Conservation (phyloP, 257 asterid genomes). For the Plantago elongata region DNA sequence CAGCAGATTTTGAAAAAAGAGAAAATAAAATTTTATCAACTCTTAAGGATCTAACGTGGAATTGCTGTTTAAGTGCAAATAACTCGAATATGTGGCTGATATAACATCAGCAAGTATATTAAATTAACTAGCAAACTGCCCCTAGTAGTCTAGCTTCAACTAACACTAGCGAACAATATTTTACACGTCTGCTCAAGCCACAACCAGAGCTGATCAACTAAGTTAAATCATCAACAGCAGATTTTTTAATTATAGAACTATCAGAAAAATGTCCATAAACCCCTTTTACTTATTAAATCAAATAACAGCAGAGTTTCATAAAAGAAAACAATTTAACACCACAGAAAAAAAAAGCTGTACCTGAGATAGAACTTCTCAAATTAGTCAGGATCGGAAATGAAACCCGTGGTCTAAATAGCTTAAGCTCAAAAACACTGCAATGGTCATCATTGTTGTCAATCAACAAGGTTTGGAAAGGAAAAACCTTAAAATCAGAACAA, state of each 20-base stretch:
- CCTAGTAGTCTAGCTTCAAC: slow-evolving; percentile 11
- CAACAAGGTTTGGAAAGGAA: slow-evolving; percentile 57
- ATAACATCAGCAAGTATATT: slow-evolving; percentile 10
- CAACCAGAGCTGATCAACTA: slow-evolving; percentile 14
- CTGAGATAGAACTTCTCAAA: slow-evolving; percentile 29
- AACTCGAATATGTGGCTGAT: slow-evolving; percentile 4
- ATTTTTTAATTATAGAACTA: slow-evolving; percentile 8
- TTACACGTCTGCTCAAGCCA: slow-evolving; percentile 18
- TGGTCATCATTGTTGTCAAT: slow-evolving; percentile 29
- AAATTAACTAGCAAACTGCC: slow-evolving; percentile 3
- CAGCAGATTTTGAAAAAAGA: slow-evolving; percentile 9
- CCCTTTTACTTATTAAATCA: slow-evolving; percentile 7
- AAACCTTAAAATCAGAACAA: slow-evolving; percentile 11
- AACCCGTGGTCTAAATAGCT: slow-evolving; percentile 49
- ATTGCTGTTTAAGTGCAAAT: slow-evolving; percentile 8
- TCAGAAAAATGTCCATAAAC: too few relatives aligned
- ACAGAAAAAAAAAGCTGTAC: slow-evolving; percentile 13
- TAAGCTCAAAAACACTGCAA: slow-evolving; percentile 38
- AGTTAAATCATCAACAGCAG: neutral
- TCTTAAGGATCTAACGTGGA: slow-evolving; percentile 14
- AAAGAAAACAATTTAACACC: slow-evolving; percentile 8
- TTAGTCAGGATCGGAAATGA: slow-evolving; percentile 30
- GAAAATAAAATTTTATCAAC: slow-evolving; percentile 10
- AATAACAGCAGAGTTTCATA: slow-evolving; percentile 10
- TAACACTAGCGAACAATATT: slow-evolving; percentile 15